Percentiles rank a stretch among this genome's conserved stretches.
Conservation (phyloP, 1,139 yeast genomes). For the Suhomyces ambrosiae region DNA sequence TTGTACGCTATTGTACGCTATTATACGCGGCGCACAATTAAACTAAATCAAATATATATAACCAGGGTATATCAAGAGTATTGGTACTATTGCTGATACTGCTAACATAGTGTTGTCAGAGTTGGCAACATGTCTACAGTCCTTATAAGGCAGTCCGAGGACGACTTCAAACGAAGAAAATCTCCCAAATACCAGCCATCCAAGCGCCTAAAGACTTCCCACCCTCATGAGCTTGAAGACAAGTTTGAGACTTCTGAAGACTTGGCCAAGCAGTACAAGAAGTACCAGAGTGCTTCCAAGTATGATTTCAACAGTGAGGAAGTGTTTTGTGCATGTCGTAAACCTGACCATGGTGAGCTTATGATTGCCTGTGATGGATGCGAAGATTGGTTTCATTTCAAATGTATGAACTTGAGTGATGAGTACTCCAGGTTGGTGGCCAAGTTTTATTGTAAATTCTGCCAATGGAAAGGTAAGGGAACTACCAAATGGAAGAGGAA, state of each 20-base stretch:
- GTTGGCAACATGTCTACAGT: neutral
- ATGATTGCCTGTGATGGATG: constrained; percentile 96
- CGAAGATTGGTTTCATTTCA: constrained; percentile 93
- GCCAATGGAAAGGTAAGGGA: constrained; percentile 53
- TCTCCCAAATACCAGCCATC: constrained; percentile 2
- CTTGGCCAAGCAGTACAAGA: constrained; percentile 48
- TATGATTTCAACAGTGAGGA: constrained; percentile 57
- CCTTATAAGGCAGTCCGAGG: neutral
- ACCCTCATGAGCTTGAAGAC: constrained; percentile 8
- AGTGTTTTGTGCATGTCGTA: constrained; percentile 76
- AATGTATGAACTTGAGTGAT: constrained; percentile 66
- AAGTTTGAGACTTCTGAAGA: constrained; percentile 37
- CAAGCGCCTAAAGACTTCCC: constrained; percentile 2
- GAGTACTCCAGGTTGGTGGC: constrained; percentile 59
- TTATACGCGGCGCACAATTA: too few relatives aligned
- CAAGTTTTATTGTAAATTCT: constrained; percentile 73
- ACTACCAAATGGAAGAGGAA: constrained; percentile 70
- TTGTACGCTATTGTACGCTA: too few relatives aligned
- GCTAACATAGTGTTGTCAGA: too few relatives aligned
- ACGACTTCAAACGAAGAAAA: constrained; percentile 8
- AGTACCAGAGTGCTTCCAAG: constrained; percentile 46
- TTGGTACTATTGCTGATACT: too few relatives aligned
- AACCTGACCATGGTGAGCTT: constrained; percentile 70
- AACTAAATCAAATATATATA: too few relatives aligned
- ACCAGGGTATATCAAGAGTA: too few relatives aligned